Evolutionary conservation across 78 protist species (phyloP).

Genomic region (Cavenderia fasciculata): DNA sequence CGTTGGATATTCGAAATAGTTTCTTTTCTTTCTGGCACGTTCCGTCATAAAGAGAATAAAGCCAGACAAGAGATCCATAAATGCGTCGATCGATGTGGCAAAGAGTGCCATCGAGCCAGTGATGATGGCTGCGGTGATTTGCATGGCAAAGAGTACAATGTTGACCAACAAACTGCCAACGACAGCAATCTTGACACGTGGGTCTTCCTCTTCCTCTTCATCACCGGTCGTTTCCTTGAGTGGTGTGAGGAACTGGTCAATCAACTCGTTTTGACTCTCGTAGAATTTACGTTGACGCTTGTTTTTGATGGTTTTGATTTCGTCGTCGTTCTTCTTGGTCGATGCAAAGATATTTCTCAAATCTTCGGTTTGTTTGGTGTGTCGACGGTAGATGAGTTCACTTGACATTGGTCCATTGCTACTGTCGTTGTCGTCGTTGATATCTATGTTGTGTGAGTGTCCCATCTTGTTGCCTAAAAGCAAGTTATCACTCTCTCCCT

Average conservation of each 20-base stretch:
- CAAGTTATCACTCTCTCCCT: background rate
- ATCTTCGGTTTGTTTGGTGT: slow-evolving; percentile 17
- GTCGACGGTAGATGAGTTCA: slow-evolving; percentile 17
- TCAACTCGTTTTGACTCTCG: slow-evolving; percentile 65
- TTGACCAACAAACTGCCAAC: slow-evolving; percentile 72
- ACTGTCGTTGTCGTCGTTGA: background rate
- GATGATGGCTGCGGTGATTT: slow-evolving; percentile 75
- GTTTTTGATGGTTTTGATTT: slow-evolving; percentile 1
- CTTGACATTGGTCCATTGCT: background rate
- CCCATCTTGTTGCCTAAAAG: background rate
- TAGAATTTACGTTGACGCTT: slow-evolving; percentile 61
- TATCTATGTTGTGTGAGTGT: background rate
- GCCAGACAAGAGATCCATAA: slow-evolving; percentile 89
- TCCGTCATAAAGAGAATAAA: slow-evolving; percentile 81
- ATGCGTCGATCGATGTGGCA: slow-evolving; percentile 84
- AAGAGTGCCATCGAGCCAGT: slow-evolving; percentile 81
- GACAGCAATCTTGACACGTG: slow-evolving; percentile 66
- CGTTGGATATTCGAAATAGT: slow-evolving; percentile 81
- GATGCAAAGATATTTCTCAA: background rate
- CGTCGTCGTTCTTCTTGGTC: background rate
- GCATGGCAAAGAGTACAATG: slow-evolving; percentile 63
- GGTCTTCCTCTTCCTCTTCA: slow-evolving; percentile 40
- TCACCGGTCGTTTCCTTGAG: background rate
- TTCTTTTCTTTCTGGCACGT: slow-evolving; percentile 38
- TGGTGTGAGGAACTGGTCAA: slow-evolving; percentile 63